Base-by-base conservation (phyloP, 768 basidiomycete species). In the Daedaleopsis nitida region DNA sequence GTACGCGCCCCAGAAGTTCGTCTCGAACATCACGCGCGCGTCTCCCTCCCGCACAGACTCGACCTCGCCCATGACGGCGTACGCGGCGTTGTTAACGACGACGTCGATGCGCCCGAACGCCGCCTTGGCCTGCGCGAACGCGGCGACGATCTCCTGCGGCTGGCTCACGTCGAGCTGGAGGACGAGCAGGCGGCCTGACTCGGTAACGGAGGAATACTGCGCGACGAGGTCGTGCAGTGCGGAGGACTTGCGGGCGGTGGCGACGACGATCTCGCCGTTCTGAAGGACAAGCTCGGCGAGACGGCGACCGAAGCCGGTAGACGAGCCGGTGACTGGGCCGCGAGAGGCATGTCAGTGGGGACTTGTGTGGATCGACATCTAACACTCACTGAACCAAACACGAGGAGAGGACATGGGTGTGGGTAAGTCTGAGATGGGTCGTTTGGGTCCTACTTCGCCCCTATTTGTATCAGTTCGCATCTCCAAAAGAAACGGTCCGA, bases 11-110 rank as follows among this genome's bases (percentile, higher is more conserved):
- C 66, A 73, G 62, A 70, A 69, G 62, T 69, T 68, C 16, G 67
- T 63, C 13, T 72, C 72, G 44, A 73, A 55, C 47, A 66, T 1
- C 11, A 34, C 57, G 3, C 66, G 55, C 1, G 43, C 67, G 7
- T 34, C 42, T 21, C 56, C 64, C 21, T 63, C 60, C 6, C 55
- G 61, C 23, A 58, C 55, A 23, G 48, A 52, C 45, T 72, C 70
- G 23, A 63, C 32, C 52, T 71, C 71, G 21, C 62, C 65, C 1
- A 60, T 1, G 5, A 61, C 50, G 13, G 16, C 32, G 52, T 54
- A 64, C 3, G 62, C 68, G 7, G 69, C 71, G 52, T 72, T 72
- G 54, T 69, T 72, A 49, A 66, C 60, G 11, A 72, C 69, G n/a
- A 70, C 68, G 57, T 72, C 71, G 38, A 72, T 37, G 12, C 66